Evolutionary conservation across 768 basidiomycete genomes (phyloP), one percentile per base, ranked within the genome.

Genomic region (Suillus brevipes): DNA sequence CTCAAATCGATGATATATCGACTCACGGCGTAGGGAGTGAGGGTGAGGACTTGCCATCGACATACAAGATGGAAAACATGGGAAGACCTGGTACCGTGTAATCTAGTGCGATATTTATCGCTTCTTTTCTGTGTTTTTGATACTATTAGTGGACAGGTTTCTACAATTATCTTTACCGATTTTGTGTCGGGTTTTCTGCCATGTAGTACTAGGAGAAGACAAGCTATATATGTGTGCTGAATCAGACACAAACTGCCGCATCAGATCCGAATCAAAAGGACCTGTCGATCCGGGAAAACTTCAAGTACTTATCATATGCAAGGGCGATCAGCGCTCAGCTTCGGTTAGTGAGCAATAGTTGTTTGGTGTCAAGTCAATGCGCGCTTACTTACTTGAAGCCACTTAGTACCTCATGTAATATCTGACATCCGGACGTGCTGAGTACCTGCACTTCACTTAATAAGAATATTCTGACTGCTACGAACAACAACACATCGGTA

Each of bases 401-500:
- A 8, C 34, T 36, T 36, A 38, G 10, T 9, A 12, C 37, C 37
- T 12, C 37, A 38, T 12, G 37, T 36, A 36, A 8, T 36, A 36
- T 36, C 34, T 6, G 6, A 36, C 34, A 36, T 36, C 34, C 34
- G 34, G 34, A 36, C 34, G 34, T 36, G 10, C 37, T 4, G 40
- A 43, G 80, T 88, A 6, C 94, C 94, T 0, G 75, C 81, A 9
- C 87, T 94, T 69, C 85, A 86, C 68, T 31, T 31, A 72, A 80
- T 65, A 85, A 80, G 65, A 66, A 89, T 20, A 73, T 94, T 23
- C 72, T 93, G 43, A 84, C 87, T 4, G 87, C 87, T 2, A 93
- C 92, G 0, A 75, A 73, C 43, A 90, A 82, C 70, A 96, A 95
- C 74, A 89, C 96, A 0, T 77, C 97, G 25, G 93, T 89, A 1